Evolutionary conservation across 164 flowering plant species (phyloP).

Genomic region (grape (Vitis vinifera)): DNA sequence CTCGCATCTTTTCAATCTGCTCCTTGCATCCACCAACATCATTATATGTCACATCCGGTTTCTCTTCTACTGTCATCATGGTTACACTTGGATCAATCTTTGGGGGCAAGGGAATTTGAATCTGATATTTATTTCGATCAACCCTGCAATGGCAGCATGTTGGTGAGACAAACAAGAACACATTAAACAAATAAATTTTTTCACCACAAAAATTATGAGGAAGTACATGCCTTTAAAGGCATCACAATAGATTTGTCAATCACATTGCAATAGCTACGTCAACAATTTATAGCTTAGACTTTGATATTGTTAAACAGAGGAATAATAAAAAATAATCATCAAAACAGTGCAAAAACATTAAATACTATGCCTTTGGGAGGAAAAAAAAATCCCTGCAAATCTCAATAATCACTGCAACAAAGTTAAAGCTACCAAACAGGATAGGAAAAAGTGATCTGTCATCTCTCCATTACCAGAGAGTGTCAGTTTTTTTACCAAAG

Average conservation of each 20-base stretch:
- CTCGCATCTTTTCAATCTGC: constrained; percentile 98
- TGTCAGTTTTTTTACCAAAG: too few relatives aligned
- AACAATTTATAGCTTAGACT: too few relatives aligned
- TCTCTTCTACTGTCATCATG: constrained; percentile 99
- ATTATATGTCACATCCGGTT: constrained; percentile 95
- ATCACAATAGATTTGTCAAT: background rate
- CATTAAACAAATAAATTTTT: background rate
- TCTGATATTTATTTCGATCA: constrained; percentile 92
- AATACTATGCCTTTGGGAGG: too few relatives aligned
- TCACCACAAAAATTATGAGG: background rate
- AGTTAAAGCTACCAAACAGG: too few relatives aligned
- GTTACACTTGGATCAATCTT: constrained; percentile 98
- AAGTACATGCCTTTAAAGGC: too few relatives aligned
- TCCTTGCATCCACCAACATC: constrained; percentile 99
- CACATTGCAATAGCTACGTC: background rate
- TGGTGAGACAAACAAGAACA: background rate
- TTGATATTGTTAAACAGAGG: too few relatives aligned
- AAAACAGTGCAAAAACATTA: too few relatives aligned
- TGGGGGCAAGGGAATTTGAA: constrained; percentile 96
- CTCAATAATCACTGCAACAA: too few relatives aligned
- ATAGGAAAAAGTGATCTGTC: too few relatives aligned
- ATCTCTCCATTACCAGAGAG: too few relatives aligned
- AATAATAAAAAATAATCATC: too few relatives aligned
- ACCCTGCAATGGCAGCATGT: constrained; percentile 52
- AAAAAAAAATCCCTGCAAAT: too few relatives aligned